phyloP scores from a whole-genome alignment of 1,284 basidiomycete species.

The Melampsora americana region DNA sequence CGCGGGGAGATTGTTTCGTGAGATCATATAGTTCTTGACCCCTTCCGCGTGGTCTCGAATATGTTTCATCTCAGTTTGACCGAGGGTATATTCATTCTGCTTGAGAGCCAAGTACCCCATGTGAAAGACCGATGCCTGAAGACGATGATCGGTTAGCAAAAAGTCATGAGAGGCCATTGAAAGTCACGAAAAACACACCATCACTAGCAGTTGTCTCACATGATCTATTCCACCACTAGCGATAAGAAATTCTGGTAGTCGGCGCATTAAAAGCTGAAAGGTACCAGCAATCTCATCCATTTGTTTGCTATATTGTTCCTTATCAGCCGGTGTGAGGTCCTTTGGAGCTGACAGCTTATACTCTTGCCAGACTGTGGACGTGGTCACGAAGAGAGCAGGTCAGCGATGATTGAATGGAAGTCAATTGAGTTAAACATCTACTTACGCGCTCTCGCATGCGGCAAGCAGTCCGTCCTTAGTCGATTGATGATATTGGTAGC shows the following conservation, averaged over 20 bases:
- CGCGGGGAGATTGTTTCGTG: too few species aligned
- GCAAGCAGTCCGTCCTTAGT: slow-evolving; percentile 10
- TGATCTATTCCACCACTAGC: slow-evolving; percentile 16
- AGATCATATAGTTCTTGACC: not conserved
- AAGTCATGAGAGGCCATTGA: not conserved
- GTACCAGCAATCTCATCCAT: slow-evolving; percentile 38
- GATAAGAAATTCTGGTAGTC: slow-evolving; percentile 34
- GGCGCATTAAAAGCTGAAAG: not conserved
- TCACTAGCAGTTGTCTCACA: slow-evolving; percentile 14
- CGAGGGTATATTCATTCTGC: slow-evolving; percentile 23
- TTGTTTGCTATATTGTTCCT: slow-evolving; percentile 25
- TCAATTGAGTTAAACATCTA: not conserved
- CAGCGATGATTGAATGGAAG: not conserved
- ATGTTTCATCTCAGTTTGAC: slow-evolving; percentile 4
- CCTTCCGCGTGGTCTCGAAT: slow-evolving; percentile 24
- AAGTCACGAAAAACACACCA: slow-evolving; percentile 22
- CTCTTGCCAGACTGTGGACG: slow-evolving; percentile 19
- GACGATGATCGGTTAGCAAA: not conserved
- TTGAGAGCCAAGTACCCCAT: slow-evolving; percentile 5
- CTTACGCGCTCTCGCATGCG: slow-evolving; percentile 19
- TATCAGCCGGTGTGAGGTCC: slow-evolving; percentile 17
- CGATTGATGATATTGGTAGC: slow-evolving; percentile 4
- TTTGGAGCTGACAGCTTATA: slow-evolving; percentile 13
- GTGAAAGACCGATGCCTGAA: slow-evolving; percentile 28
- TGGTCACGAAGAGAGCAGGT: not conserved